phyloP scores from a whole-genome alignment of 1,139 yeast genomes.

The Pichia cactophila region DNA sequence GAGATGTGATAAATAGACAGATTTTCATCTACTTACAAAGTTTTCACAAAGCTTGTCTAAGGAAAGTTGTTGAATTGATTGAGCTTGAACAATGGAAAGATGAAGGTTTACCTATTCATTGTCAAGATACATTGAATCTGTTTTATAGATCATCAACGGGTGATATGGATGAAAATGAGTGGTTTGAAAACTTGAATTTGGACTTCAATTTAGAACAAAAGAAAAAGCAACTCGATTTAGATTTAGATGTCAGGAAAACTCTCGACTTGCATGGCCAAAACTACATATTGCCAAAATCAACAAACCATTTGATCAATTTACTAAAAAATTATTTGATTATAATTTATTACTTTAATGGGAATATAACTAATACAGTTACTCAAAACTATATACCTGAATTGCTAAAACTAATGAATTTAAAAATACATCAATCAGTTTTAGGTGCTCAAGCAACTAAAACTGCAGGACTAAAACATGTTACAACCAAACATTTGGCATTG shows the following conservation, averaged over 20 bases:
- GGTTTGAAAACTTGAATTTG: conserved; percentile 10
- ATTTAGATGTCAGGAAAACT: conserved; percentile 25
- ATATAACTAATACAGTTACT: conserved; percentile 27
- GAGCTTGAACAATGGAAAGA: conserved; percentile 82
- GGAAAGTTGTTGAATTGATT: conserved; percentile 39
- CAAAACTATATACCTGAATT: conserved; percentile 33
- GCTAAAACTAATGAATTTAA: conserved; percentile 46
- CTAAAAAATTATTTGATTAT: conserved; percentile 45
- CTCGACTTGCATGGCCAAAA: conserved; percentile 30
- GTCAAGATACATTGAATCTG: conserved; percentile 50
- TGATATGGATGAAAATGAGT: conserved; percentile 10
- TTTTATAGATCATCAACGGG: conserved; percentile 40
- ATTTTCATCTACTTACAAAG: conserved; percentile 52
- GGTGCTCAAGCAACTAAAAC: conserved; percentile 75
- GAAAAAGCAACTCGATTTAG: neutral
- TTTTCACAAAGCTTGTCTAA: conserved; percentile 47
- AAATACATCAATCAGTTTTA: conserved; percentile 54
- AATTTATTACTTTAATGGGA: conserved; percentile 38
- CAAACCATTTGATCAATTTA: conserved; percentile 31
- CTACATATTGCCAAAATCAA: conserved; percentile 40
- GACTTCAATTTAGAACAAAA: conserved; percentile 1
- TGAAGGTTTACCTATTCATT: conserved; percentile 38
- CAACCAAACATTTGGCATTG: conserved; percentile 66
- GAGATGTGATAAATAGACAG: conserved; percentile 63
- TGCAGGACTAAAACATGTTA: conserved; percentile 68